phyloP scores from a whole-genome alignment of 2,329 filamentous ascomycete genomes.

The Botrytis hyacinthi region DNA sequence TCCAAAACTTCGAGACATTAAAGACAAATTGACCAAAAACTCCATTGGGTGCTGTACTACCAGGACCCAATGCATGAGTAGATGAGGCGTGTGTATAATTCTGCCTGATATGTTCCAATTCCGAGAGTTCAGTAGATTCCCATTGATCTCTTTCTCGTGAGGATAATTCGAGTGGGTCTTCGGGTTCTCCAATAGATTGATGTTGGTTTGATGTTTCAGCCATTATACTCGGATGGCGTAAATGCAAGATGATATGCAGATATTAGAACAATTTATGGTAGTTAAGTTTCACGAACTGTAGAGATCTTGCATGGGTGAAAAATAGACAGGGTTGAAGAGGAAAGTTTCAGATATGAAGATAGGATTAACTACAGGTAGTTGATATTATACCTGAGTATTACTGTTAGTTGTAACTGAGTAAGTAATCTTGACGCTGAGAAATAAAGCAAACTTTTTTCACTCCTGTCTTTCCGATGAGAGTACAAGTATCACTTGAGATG shows the following conservation, averaged over 20 bases:
- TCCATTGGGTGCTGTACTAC: conserved; percentile 21
- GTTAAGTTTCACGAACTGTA: not conserved
- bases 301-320: not conserved
- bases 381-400: not conserved
- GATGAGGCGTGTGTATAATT: conserved; percentile 33
- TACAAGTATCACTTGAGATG: not conserved
- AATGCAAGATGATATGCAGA: conserved; percentile 7
- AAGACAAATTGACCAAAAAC: conserved; percentile 28
- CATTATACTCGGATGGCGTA: conserved; percentile 5
- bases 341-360: not conserved
- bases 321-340: not conserved
- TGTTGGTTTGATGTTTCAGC: conserved; percentile 14
- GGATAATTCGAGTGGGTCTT: conserved; percentile 11
- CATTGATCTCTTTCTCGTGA: conserved; percentile 28
- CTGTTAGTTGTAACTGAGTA: not conserved
- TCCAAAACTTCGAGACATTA: conserved; percentile 45
- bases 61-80: conserved; percentile 6
- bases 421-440: not conserved
- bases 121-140: conserved; percentile 32
- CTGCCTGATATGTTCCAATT: conserved; percentile 28
- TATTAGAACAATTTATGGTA: not conserved
- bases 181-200: conserved; percentile 19
- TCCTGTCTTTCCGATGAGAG: not conserved
- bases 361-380: not conserved
- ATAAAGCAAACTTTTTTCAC: not conserved